These are phyloP conservation scores for Sphaerulina musiva DNA, from an alignment of 2,329 filamentous ascomycete genomes.

Conservation along the genomic window DNA sequence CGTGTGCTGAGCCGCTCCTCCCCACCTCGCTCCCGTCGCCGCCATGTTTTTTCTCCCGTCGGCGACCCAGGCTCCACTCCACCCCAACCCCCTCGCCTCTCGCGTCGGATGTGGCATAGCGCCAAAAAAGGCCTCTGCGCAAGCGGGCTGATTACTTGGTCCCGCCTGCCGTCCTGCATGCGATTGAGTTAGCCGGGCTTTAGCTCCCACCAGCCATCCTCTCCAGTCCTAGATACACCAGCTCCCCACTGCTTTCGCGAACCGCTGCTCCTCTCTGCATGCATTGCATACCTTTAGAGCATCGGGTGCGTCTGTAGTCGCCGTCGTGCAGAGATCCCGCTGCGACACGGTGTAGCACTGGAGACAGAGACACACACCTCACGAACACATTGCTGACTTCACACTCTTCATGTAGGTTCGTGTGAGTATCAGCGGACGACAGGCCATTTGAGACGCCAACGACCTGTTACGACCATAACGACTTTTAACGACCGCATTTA, in stretches of 20 bases:
- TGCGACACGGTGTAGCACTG: conserved; percentile 17
- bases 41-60: conserved; percentile 5
- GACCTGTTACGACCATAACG: conserved; percentile 33
- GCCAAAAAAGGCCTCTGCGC: conserved; percentile 9
- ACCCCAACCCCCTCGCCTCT: conserved; percentile 19
- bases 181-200: conserved; percentile 11
- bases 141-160: conserved; percentile 14
- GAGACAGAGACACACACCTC: conserved; percentile 3
- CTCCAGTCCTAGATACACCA: conserved; percentile 24
- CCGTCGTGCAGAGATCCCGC: conserved; percentile 29
- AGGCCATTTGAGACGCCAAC: conserved; percentile 28
- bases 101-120: conserved; percentile 16
- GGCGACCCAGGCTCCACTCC: conserved; percentile 13
- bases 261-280: conserved; percentile 29
- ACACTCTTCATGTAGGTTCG: conserved; percentile 15
- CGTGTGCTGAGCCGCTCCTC: background rate
- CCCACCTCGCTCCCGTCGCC: background rate
- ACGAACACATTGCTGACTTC: conserved; percentile 17
- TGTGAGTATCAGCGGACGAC: conserved; percentile 26
- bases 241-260: conserved; percentile 28
- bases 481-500: conserved; percentile 33
- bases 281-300: conserved; percentile 34
- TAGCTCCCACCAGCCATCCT: conserved; percentile 29
- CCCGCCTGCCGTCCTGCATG: conserved; percentile 17
- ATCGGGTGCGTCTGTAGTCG: conserved; percentile 33